phyloP scores from a whole-genome alignment of 164 flowering plant genomes.

The Malania oleifera region DNA sequence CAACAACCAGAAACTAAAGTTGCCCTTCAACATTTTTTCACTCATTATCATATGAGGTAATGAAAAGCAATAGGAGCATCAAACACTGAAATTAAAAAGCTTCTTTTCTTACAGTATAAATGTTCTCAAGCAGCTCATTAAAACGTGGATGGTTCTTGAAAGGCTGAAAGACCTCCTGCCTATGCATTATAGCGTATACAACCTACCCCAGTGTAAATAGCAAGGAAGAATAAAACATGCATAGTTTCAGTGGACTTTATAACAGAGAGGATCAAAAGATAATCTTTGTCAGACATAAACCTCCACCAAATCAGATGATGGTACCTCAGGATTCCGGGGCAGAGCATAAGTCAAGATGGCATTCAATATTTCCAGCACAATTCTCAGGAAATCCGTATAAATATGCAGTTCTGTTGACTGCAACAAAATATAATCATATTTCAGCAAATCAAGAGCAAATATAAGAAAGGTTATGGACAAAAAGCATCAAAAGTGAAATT shows the following conservation, averaged over 20 bases:
- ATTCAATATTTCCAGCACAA: conserved; percentile 91
- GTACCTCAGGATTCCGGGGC: conserved; percentile 95
- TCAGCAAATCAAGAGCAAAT: conserved; percentile 15
- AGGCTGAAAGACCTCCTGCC: conserved; percentile 91
- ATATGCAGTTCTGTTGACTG: conserved; percentile 89
- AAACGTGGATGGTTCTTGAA: conserved; percentile 94
- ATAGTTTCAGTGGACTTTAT: not conserved
- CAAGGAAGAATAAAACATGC: conserved; percentile 2
- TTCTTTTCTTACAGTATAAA: conserved; percentile 56
- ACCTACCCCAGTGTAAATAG: conserved; percentile 43
- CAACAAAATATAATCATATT: conserved; percentile 17
- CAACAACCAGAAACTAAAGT: conserved; percentile 1
- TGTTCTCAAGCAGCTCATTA: conserved; percentile 85
- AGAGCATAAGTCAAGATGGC: conserved; percentile 87
- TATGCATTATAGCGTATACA: conserved; percentile 92
- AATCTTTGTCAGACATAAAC: not conserved
- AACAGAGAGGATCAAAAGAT: not conserved
- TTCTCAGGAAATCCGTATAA: conserved; percentile 84
- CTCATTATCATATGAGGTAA: not conserved
- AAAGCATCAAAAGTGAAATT: not conserved
- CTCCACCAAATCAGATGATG: not conserved
- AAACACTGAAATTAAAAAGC: not conserved
- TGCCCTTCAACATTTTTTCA: not conserved
- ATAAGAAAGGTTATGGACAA: not conserved
- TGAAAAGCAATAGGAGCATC: not conserved